Evolutionary conservation across 768 basidiomycete genomes (phyloP).

Genomic region (Crepidotus variabilis): DNA sequence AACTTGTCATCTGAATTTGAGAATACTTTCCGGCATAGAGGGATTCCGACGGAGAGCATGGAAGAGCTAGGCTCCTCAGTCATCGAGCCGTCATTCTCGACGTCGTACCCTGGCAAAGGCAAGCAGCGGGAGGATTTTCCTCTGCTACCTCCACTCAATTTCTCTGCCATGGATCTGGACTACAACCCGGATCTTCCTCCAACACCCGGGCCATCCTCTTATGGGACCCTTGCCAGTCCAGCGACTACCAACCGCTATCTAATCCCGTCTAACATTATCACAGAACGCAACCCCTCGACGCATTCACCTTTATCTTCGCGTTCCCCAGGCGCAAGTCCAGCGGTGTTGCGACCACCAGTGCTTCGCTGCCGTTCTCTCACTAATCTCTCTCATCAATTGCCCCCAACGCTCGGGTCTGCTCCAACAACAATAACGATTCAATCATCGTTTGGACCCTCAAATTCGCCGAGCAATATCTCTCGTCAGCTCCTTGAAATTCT

Average conservation of each 20-base stretch:
- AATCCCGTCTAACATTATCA: conserved; percentile 15
- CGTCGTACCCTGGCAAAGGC: conserved; percentile 31
- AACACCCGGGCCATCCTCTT: conserved; percentile 36
- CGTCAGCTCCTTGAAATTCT: conserved; percentile 51
- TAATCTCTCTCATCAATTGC: conserved; percentile 38
- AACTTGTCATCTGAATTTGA: conserved; percentile 19
- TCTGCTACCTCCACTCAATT: conserved; percentile 60
- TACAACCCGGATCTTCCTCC: conserved; percentile 32
- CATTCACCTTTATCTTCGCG: conserved; percentile 13
- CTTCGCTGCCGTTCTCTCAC: conserved; percentile 57
- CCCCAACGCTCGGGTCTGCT: conserved; percentile 32
- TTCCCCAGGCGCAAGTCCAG: conserved; percentile 18
- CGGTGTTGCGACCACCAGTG: conserved; percentile 29
- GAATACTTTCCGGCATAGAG: conserved; percentile 13
- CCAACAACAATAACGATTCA: conserved; percentile 45
- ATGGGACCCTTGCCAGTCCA: conserved; percentile 22
- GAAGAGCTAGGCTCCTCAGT: conserved; percentile 15
- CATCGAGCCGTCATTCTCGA: conserved; percentile 11
- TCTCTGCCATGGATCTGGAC: conserved; percentile 51
- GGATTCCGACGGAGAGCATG: conserved; percentile 17
- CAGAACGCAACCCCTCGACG: conserved; percentile 16
- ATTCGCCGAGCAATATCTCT: conserved; percentile 46
- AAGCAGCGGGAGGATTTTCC: conserved; percentile 66
- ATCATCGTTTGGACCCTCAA: conserved; percentile 39
- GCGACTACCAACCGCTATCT: conserved; percentile 6